Conservation (phyloP, 805 yeast genomes). For the Lipomyces yamadae region DNA sequence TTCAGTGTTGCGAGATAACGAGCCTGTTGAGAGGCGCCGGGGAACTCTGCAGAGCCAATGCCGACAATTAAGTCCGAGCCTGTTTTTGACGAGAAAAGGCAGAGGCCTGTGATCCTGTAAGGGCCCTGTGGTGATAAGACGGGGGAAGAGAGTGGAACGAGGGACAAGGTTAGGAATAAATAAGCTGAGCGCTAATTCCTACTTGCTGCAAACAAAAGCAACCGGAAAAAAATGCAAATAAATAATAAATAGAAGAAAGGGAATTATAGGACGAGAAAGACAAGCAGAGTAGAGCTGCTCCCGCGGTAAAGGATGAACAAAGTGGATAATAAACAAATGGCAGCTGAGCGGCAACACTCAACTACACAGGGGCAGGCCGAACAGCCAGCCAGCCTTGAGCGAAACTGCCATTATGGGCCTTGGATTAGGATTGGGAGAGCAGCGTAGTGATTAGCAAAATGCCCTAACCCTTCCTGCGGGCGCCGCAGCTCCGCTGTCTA, state of each 20-base stretch:
- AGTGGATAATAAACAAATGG: conserved; percentile 4
- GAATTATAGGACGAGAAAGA: neutral
- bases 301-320: neutral
- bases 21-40: neutral
- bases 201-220: neutral
- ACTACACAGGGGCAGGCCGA: conserved; percentile 2
- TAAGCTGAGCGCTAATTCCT: neutral
- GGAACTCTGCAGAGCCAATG: neutral
- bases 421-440: neutral
- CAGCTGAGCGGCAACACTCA: neutral
- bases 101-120: neutral
- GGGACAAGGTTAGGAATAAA: neutral
- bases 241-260: neutral
- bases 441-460: neutral
- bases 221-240: neutral
- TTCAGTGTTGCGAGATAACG: neutral
- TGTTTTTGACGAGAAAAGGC: neutral
- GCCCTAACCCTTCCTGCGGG: neutral
- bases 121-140: too few species aligned
- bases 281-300: neutral
- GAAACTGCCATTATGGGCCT: neutral
- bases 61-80: neutral
- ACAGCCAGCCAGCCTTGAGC: neutral
- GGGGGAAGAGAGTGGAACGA: neutral
- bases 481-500: neutral